A percentile compares a stretch with the other conserved stretches of the same genome.
phyloP scores from a whole-genome alignment of 2,329 filamentous ascomycete genomes.

The Beauveria sp. region DNA sequence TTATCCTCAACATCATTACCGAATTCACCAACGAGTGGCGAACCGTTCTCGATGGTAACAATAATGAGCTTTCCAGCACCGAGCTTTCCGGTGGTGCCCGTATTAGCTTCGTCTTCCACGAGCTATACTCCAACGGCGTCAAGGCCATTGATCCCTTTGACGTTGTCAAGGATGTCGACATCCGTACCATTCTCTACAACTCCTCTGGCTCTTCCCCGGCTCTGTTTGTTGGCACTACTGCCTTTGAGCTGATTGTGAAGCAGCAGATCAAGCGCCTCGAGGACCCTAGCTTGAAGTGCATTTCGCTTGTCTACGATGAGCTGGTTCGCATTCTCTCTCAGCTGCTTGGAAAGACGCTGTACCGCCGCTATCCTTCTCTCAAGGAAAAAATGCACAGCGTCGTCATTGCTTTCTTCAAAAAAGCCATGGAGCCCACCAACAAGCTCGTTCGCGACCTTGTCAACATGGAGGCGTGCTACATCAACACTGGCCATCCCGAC shows the following conservation, averaged over 20 bases:
- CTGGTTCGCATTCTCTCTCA: constrained; percentile 90
- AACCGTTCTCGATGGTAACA: constrained; percentile 92
- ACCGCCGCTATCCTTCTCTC: constrained; percentile 83
- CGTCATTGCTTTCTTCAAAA: constrained; percentile 94
- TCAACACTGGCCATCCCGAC: constrained; percentile 97
- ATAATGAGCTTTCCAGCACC: constrained; percentile 86
- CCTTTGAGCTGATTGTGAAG: constrained; percentile 98
- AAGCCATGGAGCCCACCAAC: constrained; percentile 95
- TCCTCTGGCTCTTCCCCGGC: constrained; percentile 97
- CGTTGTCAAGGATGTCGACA: constrained; percentile 93
- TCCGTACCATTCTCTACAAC: constrained; percentile 95
- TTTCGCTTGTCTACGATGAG: constrained; percentile 94
- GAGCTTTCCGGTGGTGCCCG: constrained; percentile 94
- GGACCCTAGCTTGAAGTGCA: constrained; percentile 95
- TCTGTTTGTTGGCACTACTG: constrained; percentile 92
- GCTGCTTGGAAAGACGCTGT: constrained; percentile 79
- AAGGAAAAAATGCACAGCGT: constrained; percentile 96
- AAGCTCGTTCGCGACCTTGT: constrained; percentile 93
- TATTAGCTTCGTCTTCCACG: constrained; percentile 99
- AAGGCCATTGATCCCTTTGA: constrained; percentile 98
- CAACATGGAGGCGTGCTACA: constrained; percentile 91
- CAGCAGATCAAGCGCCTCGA: constrained; percentile 96
- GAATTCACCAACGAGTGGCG: constrained; percentile 98
- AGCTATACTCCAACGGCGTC: constrained; percentile 93
- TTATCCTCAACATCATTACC: constrained; percentile 96